Conservation (phyloP, 306 rosid species). For the Fagus sylvatica region DNA sequence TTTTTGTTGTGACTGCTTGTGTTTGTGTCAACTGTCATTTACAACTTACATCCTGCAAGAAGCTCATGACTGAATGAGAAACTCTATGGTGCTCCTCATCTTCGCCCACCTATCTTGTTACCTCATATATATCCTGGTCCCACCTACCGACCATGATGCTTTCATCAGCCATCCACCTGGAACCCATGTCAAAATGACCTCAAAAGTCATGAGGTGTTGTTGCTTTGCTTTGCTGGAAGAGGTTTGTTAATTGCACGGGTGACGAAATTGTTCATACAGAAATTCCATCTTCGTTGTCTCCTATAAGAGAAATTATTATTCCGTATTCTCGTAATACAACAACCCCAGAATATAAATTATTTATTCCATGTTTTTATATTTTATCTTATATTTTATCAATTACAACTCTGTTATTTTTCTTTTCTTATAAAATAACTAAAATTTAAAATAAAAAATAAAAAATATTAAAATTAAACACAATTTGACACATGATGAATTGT, state of each 20-base stretch:
- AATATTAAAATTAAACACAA: too few species aligned
- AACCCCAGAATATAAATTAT: too few species aligned
- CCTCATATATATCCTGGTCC: not conserved
- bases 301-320: too few species aligned
- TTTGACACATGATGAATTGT: too few species aligned
- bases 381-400: too few species aligned
- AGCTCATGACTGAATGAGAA: constrained; percentile 52
- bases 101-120: constrained; percentile 19
- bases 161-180: not conserved
- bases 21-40: constrained; percentile 42
- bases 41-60: constrained; percentile 52
- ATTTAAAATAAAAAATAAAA: too few species aligned
- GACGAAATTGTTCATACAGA: too few species aligned
- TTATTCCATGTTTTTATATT: too few species aligned
- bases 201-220: not conserved
- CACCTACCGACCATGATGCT: not conserved
- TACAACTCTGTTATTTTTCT: too few species aligned
- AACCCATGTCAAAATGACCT: not conserved
- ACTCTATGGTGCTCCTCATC: constrained; percentile 27
- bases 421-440: too few species aligned
- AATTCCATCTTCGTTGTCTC: too few species aligned
- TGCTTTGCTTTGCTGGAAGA: not conserved
- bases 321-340: too few species aligned
- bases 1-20: constrained; percentile 10
- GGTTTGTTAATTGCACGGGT: not conserved